Evolutionary conservation across 2,329 filamentous ascomycete species (phyloP).

Genomic region (Raffaelea albimanens): DNA sequence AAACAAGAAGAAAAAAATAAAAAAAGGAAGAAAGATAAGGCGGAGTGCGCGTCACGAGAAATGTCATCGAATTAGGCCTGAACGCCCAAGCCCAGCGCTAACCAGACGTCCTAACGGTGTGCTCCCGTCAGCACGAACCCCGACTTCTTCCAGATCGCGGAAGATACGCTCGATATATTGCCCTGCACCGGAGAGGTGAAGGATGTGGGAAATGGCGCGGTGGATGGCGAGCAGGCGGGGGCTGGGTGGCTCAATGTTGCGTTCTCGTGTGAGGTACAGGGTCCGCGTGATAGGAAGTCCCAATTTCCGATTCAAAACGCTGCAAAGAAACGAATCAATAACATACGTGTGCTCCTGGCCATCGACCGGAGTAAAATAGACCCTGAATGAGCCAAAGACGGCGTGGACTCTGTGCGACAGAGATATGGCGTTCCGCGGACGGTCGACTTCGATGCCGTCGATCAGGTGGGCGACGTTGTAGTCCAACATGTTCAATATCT

Average conservation of each 20-base stretch:
- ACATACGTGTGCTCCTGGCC: conserved; percentile 17
- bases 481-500: conserved; percentile 34
- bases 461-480: conserved; percentile 23
- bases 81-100: no score
- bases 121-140: not conserved
- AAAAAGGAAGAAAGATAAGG: no score
- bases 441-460: conserved; percentile 28
- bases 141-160: not conserved
- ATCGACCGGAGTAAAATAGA: conserved; percentile 20
- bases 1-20: no score
- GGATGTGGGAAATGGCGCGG: conserved; percentile 3
- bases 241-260: no score
- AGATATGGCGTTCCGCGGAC: conserved; percentile 28
- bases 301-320: not conserved
- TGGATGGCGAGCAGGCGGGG: no score
- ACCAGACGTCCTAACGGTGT: not conserved
- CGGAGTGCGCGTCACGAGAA: no score
- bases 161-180: conserved; percentile 3
- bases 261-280: not conserved
- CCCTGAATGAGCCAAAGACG: conserved; percentile 21
- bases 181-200: conserved; percentile 3
- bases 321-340: conserved; percentile 16
- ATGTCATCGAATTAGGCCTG: no score
- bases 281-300: conserved; percentile 2
- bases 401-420: conserved; percentile 18